phyloP scores from a whole-genome alignment of 83 land plant genomes.

The Larix sibirica region DNA sequence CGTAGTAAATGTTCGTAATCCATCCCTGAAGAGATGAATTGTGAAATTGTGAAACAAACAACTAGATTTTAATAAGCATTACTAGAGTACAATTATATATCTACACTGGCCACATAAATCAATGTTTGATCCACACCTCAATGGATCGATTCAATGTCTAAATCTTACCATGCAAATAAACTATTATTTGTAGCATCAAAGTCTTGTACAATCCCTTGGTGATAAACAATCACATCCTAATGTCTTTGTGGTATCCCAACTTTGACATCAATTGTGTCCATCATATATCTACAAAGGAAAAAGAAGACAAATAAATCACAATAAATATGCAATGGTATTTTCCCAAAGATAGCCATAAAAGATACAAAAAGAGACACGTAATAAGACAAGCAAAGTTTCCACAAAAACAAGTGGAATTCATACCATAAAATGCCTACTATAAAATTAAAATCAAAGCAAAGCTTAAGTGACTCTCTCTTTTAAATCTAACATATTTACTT shows the following conservation, averaged over 20 bases:
- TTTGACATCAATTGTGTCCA: slow-evolving; percentile 64
- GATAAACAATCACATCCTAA: slow-evolving; percentile 64
- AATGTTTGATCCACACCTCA: too few relatives aligned
- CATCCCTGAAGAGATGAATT: too few relatives aligned
- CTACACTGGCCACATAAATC: too few relatives aligned
- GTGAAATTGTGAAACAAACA: too few relatives aligned
- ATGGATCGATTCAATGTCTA: too few relatives aligned
- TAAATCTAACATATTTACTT: too few relatives aligned
- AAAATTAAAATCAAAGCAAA: background rate
- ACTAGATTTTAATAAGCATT: too few relatives aligned
- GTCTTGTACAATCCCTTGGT: too few relatives aligned
- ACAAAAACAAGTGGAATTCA: background rate
- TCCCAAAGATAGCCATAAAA: background rate
- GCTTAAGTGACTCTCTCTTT: background rate
- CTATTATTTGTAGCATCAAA: too few relatives aligned
- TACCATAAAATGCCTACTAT: background rate
- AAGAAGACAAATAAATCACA: background rate
- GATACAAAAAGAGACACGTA: background rate
- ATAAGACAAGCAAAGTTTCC: background rate
- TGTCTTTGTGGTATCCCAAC: slow-evolving; percentile 48
- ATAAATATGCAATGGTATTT: background rate
- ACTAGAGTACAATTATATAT: too few relatives aligned
- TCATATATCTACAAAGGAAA: slow-evolving; percentile 46
- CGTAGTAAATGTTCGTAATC: too few relatives aligned
- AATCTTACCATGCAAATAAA: too few relatives aligned